Evolutionary conservation across 2,329 filamentous ascomycete species (phyloP), one percentile per base, ranked within the genome.

Genomic region (Penicillium sp.): DNA sequence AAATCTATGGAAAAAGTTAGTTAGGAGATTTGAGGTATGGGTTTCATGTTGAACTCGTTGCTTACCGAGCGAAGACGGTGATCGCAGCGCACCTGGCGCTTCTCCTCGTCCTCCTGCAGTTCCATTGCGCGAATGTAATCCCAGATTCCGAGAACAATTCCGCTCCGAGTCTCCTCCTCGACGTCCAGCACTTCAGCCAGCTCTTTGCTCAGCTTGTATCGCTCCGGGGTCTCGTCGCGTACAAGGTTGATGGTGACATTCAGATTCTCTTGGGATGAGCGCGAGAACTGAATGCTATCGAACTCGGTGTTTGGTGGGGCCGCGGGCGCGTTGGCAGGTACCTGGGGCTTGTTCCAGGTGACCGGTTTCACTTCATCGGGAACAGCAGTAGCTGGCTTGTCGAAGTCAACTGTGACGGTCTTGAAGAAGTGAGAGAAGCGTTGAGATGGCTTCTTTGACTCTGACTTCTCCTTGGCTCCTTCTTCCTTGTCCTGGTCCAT

Each of bases 91-190:
- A 99, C 93, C 56, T 90, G 89, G 58, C 94, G 85, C 78, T 94
- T 94, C 71, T 99, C 94, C 56, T 97, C 93, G 61, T 96, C 92
- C 70, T 97, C 93, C 71, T 96, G 91, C 43, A 99, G 79, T 16
- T 88, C 87, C 80, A 90, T 89, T 18, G 90, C 82, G 64, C 91
- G 88, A 62, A 96, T 90, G 67, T 99, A 99, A 70, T 97, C 92
- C 91, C 92, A 99, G 28, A 99, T 83, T 13, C 90, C 92, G 81
- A 95, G 90, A 24, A 96, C 87, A 6, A 92, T 89, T 58, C 94
- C 92, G 34, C 91, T 88, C 26, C 92, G 87, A 24, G 94, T 93
- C 47, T 91, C 93, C 73, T 96, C 91, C 45, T 87, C 82, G 67
- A 90, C 90, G 67, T 97, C 94, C 16, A 97, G 80, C 13, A 97